Base-by-base conservation (phyloP, 768 basidiomycete species). In the Tulasnella calospora region DNA sequence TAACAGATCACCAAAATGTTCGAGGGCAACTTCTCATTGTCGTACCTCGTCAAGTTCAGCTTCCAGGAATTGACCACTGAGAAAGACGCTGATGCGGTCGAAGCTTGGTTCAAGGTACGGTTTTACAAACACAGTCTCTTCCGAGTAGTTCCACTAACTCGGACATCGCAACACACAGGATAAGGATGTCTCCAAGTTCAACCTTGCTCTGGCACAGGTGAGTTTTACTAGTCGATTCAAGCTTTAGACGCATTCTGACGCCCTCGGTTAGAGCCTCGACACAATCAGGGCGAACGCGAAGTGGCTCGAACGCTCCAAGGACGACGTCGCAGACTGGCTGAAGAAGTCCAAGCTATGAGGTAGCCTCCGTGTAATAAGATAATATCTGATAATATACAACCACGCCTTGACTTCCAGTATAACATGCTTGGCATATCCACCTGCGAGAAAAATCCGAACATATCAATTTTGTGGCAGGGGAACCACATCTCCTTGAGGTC, bases 51-150 rank as follows among this genome's bases (percentile, higher is more conserved):
- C 73, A 85, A 87, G 84, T 82, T 81, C 41, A 80, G 84, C 12
- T 84, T 88, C 83, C 82, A 83, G 36, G 84, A 85, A 40, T 86
- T 96, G 77, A 89, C 91, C n/a, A 89, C 89, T 33, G 85, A 91
- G 80, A 84, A 89, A 79, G 96, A 98, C 84, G 87, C 88, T 55
- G 85, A 89, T 74, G 86, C 86, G 30, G 87, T 90, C 23, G 87
- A 88, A 73, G 88, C 84, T 5, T 97, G 94, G 87, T 98, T 95
- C 87, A 88, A 91, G 87, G 92, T 90, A 83, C 83, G 85, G 79
- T 38, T 33, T 41, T 47, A 72, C 51, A 33, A 38, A 71, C 40
- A 27, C 30, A 57, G 78, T 80, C 38, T 71, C 79, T 79, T 77
- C 38, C 72, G 38, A 40, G 38, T 17, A 80, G 80, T 79, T n/a